Percentiles rank a stretch among this genome's conserved stretches.
These are phyloP conservation scores for Pythium sp. DNA, from an alignment of 352 stramenopile genomes.

Conservation along the genomic window DNA sequence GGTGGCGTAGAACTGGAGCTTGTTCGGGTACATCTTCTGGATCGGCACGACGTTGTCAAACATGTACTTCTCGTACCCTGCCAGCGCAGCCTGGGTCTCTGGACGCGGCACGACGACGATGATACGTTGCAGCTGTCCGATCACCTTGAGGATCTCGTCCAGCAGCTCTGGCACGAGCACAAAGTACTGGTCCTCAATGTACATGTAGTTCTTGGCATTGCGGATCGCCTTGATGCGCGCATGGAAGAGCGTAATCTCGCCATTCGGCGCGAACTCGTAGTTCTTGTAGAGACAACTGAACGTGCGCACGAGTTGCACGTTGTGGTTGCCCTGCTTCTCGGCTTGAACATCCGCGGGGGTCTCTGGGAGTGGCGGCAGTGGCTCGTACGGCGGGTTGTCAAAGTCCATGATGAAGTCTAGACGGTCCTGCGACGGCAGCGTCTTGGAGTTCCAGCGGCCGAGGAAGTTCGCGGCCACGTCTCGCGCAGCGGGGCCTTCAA, in stretches of 20 bases:
- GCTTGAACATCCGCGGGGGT: slow-evolving; percentile 19
- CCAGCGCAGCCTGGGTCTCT: slow-evolving; percentile 24
- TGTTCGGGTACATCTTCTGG: slow-evolving; percentile 36
- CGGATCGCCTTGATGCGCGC: slow-evolving; percentile 49
- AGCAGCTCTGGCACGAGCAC: slow-evolving; percentile 44
- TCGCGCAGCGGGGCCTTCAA: slow-evolving; percentile 41
- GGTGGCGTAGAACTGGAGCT: slow-evolving; percentile 51
- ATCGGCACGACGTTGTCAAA: slow-evolving; percentile 58
- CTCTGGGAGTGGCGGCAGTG: slow-evolving; percentile 17
- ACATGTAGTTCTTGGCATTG: slow-evolving; percentile 61
- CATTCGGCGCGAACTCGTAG: slow-evolving; percentile 52
- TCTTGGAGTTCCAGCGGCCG: slow-evolving; percentile 46
- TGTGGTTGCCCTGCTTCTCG: slow-evolving; percentile 19
- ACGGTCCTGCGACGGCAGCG: slow-evolving; percentile 19
- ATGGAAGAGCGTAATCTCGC: slow-evolving; percentile 46
- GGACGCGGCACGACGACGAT: slow-evolving; percentile 41
- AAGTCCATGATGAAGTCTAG: slow-evolving; percentile 43
- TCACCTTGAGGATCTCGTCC: slow-evolving; percentile 35
- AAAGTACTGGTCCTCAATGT: slow-evolving; percentile 76
- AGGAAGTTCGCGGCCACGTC: slow-evolving; percentile 58
- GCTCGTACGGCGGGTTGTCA: slow-evolving; percentile 31
- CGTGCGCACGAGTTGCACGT: slow-evolving; percentile 54
- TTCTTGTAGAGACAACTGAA: slow-evolving; percentile 50
- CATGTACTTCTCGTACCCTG: slow-evolving; percentile 52
- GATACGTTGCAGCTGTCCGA: slow-evolving; percentile 41